Evolutionary conservation across 192 early-diverging fungal species (phyloP).

Genomic region (Endogone sp.): DNA sequence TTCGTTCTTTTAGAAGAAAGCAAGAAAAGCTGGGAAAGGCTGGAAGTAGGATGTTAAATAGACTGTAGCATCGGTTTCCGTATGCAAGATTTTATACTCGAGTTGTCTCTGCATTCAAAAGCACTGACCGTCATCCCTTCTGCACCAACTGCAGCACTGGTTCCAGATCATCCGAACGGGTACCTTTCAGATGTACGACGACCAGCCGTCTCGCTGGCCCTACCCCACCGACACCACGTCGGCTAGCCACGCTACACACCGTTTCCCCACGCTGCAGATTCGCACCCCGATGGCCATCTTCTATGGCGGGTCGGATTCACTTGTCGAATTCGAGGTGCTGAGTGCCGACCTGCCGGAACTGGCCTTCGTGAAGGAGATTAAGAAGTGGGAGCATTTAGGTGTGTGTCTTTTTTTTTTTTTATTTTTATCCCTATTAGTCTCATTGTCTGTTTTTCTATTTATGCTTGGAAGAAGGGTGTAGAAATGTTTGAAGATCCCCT

Average conservation of each 20-base stretch:
- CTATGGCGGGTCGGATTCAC: conserved; percentile 82
- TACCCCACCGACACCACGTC: conserved; percentile 35
- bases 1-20: neutral
- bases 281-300: conserved; percentile 86
- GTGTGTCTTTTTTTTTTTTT: no score
- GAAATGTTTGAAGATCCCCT: no score
- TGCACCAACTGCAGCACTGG: conserved; percentile 61
- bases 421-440: conserved; percentile 10
- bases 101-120: no score
- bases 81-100: no score
- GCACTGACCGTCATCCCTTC: neutral
- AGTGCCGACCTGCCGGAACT: conserved; percentile 49
- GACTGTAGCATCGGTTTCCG: neutral
- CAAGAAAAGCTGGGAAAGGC: no score
- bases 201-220: conserved; percentile 60
- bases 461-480: neutral
- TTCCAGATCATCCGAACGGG: conserved; percentile 91
- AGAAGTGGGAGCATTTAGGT: conserved; percentile 72
- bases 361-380: conserved; percentile 53
- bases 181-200: conserved; percentile 92
- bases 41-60: no score
- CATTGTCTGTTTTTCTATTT: neutral
- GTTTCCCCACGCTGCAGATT: conserved; percentile 77
- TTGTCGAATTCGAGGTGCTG: conserved; percentile 68
- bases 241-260: conserved; percentile 59